Conservation (phyloP, 306 rosid genomes). For the Ceratonia siliqua region DNA sequence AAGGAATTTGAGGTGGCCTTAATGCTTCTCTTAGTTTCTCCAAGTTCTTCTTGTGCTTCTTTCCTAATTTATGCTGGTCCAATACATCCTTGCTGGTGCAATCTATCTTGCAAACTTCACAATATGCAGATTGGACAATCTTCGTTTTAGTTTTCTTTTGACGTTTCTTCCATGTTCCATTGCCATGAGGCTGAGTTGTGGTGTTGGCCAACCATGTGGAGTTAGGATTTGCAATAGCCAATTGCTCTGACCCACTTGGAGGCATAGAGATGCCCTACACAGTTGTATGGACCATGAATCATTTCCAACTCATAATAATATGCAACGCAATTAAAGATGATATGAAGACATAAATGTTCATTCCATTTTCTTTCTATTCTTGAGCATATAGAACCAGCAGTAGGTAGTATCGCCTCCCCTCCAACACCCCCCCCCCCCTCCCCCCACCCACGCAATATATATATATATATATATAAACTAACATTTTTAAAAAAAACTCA, state of each 20-base stretch:
- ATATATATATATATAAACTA: not conserved
- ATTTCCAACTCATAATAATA: conserved; percentile 9
- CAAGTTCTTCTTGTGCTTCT: conserved; percentile 55
- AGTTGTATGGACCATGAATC: not conserved
- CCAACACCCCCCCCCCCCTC: not conserved
- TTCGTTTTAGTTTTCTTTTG: conserved; percentile 40
- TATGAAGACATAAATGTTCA: not conserved
- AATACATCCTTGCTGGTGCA: conserved; percentile 52
- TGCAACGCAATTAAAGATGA: not conserved
- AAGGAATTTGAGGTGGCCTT: conserved; percentile 17
- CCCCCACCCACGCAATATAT: no score
- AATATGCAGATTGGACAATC: conserved; percentile 46
- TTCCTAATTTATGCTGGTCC: conserved; percentile 56
- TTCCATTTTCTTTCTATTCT: not conserved
- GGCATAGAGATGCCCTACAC: conserved; percentile 31
- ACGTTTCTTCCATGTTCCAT: conserved; percentile 26
- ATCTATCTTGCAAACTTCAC: conserved; percentile 56
- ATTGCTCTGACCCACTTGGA: conserved; percentile 36
- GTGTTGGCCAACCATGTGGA: conserved; percentile 29
- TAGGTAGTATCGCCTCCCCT: not conserved
- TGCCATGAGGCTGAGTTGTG: conserved; percentile 28
- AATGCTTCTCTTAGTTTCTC: conserved; percentile 43
- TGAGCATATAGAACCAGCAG: not conserved
- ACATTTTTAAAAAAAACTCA: not conserved
- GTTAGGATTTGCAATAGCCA: conserved; percentile 25